Conservation (phyloP, 805 yeast species). For the Yarrowia deformans region DNA sequence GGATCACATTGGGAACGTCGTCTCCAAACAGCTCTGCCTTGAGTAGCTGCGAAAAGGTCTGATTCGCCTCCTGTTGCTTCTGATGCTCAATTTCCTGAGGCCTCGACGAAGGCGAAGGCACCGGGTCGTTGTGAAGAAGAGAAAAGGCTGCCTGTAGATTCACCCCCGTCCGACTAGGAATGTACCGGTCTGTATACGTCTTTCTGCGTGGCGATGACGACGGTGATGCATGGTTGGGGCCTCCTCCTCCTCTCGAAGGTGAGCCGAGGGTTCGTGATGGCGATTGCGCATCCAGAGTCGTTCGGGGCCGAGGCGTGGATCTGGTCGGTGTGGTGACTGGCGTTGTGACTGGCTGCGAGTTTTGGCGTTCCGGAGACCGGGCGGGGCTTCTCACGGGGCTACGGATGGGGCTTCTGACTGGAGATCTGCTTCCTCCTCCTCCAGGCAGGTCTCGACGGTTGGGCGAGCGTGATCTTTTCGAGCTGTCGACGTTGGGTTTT, state of each 20-base stretch:
- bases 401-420: background rate
- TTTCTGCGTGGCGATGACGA: constrained; percentile 16
- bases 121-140: constrained; percentile 56
- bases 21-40: constrained; percentile 93
- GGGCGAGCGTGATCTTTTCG: constrained; percentile 13
- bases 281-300: constrained; percentile 4
- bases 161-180: constrained; percentile 86
- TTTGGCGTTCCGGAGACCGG: constrained; percentile 8
- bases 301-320: constrained; percentile 2
- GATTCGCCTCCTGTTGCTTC: constrained; percentile 77
- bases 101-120: constrained; percentile 48
- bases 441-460: constrained; percentile 28
- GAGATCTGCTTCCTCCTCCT: constrained; percentile 9
- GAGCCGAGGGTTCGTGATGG: constrained; percentile 21
- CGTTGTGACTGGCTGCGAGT: constrained; percentile 1
- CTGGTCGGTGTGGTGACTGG: constrained; percentile 19
- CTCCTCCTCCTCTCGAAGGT: background rate
- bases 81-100: constrained; percentile 54
- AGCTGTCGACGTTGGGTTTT: constrained; percentile 6
- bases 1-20: constrained; percentile 61
- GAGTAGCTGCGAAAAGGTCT: constrained; percentile 83
- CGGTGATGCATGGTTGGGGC: constrained; percentile 11
- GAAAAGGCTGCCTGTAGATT: constrained; percentile 87
- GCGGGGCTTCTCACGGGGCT: constrained; percentile 10
- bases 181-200: constrained; percentile 80